These are phyloP conservation scores for Cornus kousa DNA, from an alignment of 148 eudicot genomes.

Conservation along the genomic window DNA sequence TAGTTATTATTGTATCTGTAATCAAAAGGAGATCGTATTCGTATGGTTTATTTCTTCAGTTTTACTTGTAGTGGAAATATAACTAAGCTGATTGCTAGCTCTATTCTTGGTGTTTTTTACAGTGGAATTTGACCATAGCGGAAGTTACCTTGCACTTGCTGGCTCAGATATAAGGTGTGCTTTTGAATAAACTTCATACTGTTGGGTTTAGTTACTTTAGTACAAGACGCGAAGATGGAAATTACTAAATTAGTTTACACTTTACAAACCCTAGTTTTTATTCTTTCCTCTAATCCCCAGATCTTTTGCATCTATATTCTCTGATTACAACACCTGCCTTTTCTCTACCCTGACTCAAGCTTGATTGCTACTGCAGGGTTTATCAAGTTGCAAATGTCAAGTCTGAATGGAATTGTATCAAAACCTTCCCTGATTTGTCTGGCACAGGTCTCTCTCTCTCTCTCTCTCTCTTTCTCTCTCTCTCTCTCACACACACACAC, in stretches of 20 bases:
- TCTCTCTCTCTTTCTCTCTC: conserved; percentile 11
- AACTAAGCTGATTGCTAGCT: conserved; percentile 3
- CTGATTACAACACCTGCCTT: background rate
- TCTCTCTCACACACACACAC: background rate
- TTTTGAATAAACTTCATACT: conserved; percentile 8
- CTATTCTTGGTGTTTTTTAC: conserved; percentile 23
- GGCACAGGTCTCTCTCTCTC: conserved; percentile 86
- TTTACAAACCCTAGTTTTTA: too few species aligned
- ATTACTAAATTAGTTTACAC: too few species aligned
- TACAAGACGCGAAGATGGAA: too few species aligned
- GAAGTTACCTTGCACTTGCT: conserved; percentile 86
- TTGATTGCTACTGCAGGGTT: conserved; percentile 50
- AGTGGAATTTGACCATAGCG: conserved; percentile 98
- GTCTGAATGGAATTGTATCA: conserved; percentile 85
- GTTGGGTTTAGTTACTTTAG: background rate
- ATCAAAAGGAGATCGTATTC: background rate
- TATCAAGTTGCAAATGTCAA: conserved; percentile 94
- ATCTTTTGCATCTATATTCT: background rate
- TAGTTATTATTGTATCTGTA: background rate
- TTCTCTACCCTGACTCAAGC: background rate
- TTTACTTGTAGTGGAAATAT: background rate
- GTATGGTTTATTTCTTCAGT: background rate
- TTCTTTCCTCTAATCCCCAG: too few species aligned
- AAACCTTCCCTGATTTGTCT: conserved; percentile 86
- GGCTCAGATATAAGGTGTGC: conserved; percentile 83